Conservation (phyloP, 163 green algal species). For the Scenedesmus sp. region DNA sequence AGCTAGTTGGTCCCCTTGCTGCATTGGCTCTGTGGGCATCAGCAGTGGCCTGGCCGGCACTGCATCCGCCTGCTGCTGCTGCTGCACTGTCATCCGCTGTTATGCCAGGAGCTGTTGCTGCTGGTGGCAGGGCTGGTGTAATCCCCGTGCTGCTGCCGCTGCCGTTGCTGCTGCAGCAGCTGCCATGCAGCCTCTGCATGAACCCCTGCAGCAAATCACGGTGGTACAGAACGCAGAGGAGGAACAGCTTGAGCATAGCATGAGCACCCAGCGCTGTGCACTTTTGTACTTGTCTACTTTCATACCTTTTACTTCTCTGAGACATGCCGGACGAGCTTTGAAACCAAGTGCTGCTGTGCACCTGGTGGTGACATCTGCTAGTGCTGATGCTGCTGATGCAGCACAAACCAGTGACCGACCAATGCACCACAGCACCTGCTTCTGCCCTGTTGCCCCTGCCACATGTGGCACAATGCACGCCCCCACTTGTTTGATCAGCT, state of each 20-base stretch:
- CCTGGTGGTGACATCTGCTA: no score
- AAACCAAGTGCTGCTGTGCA: no score
- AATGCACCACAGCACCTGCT: not conserved
- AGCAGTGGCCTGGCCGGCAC: not conserved
- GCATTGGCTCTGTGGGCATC: conserved; percentile 18
- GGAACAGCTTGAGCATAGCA: no score
- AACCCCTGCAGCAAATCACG: not conserved
- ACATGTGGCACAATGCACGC: no score
- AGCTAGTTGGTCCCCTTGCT: conserved; percentile 45
- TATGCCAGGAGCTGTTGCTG: not conserved
- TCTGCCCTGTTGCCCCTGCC: no score
- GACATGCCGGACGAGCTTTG: no score
- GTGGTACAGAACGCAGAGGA: not conserved
- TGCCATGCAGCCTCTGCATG: not conserved
- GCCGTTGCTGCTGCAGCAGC: not conserved
- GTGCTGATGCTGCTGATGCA: no score
- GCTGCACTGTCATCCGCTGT: not conserved
- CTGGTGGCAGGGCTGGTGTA: conserved; percentile 3
- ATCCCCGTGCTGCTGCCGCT: not conserved
- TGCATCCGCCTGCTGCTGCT: not conserved
- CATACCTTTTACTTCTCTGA: no score
- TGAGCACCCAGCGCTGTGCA: no score
- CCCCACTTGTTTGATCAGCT: no score
- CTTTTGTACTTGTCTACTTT: no score
- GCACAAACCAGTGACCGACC: no score